These are phyloP conservation scores for Gautieria morchelliformis DNA, from an alignment of 768 basidiomycete genomes.

Conservation along the genomic window DNA sequence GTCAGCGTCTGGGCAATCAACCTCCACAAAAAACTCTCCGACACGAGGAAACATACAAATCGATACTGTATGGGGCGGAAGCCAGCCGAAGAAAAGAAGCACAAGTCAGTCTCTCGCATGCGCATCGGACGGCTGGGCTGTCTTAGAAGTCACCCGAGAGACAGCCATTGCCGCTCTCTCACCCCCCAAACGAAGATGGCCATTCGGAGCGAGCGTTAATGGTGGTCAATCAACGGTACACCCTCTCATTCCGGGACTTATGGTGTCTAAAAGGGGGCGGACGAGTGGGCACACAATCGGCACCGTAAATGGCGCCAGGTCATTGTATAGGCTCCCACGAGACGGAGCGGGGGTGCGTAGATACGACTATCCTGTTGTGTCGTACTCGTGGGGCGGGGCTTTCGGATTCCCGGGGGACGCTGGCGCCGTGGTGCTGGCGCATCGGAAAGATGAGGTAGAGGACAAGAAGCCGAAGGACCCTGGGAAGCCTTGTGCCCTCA, in stretches of 20 bases:
- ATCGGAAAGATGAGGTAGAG: not conserved
- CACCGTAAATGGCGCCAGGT: conserved; percentile 2
- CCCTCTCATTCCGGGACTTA: not conserved
- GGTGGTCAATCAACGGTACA: not conserved
- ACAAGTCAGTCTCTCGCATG: not conserved
- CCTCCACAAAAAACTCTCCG: not conserved
- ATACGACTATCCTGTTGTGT: not conserved
- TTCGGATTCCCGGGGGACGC: not conserved
- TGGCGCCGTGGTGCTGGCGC: not conserved
- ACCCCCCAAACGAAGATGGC: not conserved
- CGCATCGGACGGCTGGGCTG: not conserved
- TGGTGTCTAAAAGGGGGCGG: not conserved
- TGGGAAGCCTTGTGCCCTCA: not conserved
- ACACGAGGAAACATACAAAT: not conserved
- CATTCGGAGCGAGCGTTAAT: not conserved
- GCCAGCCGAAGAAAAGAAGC: not conserved
- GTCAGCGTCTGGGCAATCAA: not conserved
- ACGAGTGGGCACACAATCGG: not conserved
- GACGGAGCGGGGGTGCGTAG: conserved; percentile 1
- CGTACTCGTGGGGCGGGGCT: not conserved
- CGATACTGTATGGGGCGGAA: not conserved
- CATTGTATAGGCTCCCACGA: conserved; percentile 1
- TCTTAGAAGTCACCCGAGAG: not conserved
- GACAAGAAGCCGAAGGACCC: not conserved
- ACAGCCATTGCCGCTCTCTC: not conserved